Evolutionary conservation across 2,329 filamentous ascomycete species (phyloP).

Genomic region (Stagonosporopsis chrysanthemi): DNA sequence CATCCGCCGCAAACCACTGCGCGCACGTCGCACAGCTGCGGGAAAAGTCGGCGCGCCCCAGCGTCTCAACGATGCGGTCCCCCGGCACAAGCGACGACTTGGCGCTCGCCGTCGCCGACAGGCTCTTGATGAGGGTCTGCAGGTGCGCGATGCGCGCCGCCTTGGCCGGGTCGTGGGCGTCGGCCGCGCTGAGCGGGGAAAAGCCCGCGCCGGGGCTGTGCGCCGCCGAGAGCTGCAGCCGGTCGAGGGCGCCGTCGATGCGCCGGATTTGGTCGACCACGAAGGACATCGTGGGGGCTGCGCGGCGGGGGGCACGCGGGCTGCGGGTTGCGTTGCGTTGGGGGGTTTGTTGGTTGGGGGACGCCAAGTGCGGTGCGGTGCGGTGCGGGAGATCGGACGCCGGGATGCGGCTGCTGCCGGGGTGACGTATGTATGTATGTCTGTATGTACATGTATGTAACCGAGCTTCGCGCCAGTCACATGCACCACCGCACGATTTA

Average conservation of each 20-base stretch:
- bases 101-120: constrained; percentile 74
- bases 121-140: constrained; percentile 70
- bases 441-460: no score
- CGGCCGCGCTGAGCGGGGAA: constrained; percentile 33
- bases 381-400: no score
- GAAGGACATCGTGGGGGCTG: constrained; percentile 47
- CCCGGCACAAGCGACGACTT: constrained; percentile 66
- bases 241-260: constrained; percentile 66
- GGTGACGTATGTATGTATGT: no score
- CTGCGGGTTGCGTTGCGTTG: no score
- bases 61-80: constrained; percentile 64
- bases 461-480: constrained; percentile 3
- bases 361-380: no score
- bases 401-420: no score
- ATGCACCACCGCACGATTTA: neutral
- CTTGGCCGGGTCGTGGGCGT: constrained; percentile 49
- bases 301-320: no score
- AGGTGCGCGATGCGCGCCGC: constrained; percentile 64
- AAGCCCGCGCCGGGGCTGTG: constrained; percentile 40
- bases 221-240: constrained; percentile 58
- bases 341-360: no score
- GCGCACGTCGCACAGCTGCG: constrained; percentile 48
- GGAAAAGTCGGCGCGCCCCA: constrained; percentile 68
- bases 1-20: constrained; percentile 45
- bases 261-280: constrained; percentile 61